phyloP scores from a whole-genome alignment of 192 early-diverging fungal genomes.

The Funneliformis geosporum region DNA sequence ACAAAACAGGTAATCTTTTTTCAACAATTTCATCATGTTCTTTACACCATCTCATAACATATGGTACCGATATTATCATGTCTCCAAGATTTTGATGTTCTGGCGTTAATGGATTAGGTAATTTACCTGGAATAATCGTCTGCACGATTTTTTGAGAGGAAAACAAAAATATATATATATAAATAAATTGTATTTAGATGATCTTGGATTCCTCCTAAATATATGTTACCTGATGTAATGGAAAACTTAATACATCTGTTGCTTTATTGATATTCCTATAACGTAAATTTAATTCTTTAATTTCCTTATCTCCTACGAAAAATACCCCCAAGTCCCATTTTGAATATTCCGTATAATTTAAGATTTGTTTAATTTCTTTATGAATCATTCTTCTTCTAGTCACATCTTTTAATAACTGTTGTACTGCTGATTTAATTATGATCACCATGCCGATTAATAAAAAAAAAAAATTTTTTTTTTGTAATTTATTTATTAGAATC shows the following conservation, averaged over 20 bases:
- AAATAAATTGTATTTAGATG: not conserved
- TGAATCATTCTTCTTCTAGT: not conserved
- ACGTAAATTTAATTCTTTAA: conserved; percentile 52
- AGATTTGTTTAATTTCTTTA: conserved; percentile 41
- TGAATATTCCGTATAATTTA: conserved; percentile 53
- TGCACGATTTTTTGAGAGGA: not conserved
- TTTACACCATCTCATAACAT: conserved; percentile 54
- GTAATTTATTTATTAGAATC: too few species aligned
- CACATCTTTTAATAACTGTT: not conserved
- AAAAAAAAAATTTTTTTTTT: too few species aligned
- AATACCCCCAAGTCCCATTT: conserved; percentile 66
- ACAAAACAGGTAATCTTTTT: conserved; percentile 55
- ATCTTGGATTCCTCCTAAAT: not conserved
- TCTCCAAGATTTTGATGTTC: conserved; percentile 64
- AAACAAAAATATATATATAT: not conserved
- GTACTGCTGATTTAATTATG: not conserved
- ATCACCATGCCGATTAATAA: not conserved
- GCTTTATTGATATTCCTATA: conserved; percentile 55
- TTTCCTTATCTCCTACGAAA: conserved; percentile 48
- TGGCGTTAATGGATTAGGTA: conserved; percentile 42
- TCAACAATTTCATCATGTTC: conserved; percentile 46
- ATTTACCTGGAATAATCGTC: conserved; percentile 40
- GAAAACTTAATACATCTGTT: conserved; percentile 70
- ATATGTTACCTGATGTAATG: conserved; percentile 51
- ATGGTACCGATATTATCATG: conserved; percentile 60